Percentiles rank a stretch among this genome's conserved stretches.
phyloP scores from a whole-genome alignment of 2,329 filamentous ascomycete genomes.

The Alternaria ethzedia region DNA sequence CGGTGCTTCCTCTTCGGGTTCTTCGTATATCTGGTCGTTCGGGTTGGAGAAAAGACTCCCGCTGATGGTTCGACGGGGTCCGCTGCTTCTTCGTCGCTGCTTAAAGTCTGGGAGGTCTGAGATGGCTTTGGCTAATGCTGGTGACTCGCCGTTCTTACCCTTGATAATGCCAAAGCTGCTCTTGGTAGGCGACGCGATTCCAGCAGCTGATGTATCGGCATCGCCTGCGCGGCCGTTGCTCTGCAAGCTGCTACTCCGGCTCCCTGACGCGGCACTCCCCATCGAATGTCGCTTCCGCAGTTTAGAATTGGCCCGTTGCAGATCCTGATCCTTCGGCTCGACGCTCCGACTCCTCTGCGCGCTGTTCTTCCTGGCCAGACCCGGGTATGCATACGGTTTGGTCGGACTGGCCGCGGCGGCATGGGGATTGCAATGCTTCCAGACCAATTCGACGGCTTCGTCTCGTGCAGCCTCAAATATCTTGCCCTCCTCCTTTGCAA shows the following conservation, averaged over 20 bases:
- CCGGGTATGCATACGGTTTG: conserved; percentile 62
- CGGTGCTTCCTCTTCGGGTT: conserved; percentile 65
- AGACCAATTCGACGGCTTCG: conserved; percentile 80
- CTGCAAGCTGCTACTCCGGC: conserved; percentile 48
- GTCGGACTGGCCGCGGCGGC: conserved; percentile 66
- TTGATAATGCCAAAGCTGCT: conserved; percentile 20
- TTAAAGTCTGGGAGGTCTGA: conserved; percentile 39
- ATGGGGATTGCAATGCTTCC: conserved; percentile 74
- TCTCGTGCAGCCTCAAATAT: conserved; percentile 74
- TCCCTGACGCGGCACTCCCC: conserved; percentile 39
- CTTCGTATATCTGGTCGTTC: conserved; percentile 86
- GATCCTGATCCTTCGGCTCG: conserved; percentile 37
- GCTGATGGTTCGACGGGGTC: conserved; percentile 72
- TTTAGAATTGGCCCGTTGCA: conserved; percentile 43
- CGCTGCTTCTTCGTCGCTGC: conserved; percentile 64
- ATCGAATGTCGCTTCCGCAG: conserved; percentile 46
- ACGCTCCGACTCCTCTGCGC: conserved; percentile 64
- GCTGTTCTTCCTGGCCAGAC: conserved; percentile 69
- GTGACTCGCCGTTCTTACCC: conserved; percentile 32
- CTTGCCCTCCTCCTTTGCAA: conserved; percentile 65
- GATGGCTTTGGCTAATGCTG: conserved; percentile 44
- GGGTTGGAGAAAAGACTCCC: conserved; percentile 72
- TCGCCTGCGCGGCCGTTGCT: conserved; percentile 45
- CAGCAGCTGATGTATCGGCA: conserved; percentile 30
- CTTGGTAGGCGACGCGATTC: conserved; percentile 28